Conservation (phyloP, 1,139 yeast genomes). For the Arxiozyma slooffiae region DNA sequence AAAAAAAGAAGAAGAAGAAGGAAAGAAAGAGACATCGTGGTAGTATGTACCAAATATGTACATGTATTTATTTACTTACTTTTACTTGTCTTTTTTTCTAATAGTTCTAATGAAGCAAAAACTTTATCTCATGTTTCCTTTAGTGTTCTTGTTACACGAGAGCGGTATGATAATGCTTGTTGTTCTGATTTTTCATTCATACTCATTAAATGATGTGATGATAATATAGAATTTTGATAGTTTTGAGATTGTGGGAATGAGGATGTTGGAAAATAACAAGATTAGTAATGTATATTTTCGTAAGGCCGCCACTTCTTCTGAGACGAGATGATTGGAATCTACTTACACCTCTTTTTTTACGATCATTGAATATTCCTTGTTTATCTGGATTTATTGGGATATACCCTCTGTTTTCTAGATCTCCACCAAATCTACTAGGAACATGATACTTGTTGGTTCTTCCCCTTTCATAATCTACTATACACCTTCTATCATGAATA, state of each 20-base stretch:
- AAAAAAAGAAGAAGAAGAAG: no score
- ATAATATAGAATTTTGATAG: background rate
- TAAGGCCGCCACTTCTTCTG: background rate
- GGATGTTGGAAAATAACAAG: background rate
- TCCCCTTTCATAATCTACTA: slow-evolving; percentile 82
- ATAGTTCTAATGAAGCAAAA: background rate
- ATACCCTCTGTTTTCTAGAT: slow-evolving; percentile 56
- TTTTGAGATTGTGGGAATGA: background rate
- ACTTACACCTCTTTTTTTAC: background rate
- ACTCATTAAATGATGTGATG: background rate
- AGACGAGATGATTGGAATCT: background rate
- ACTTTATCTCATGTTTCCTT: background rate
- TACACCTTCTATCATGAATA: slow-evolving; percentile 43
- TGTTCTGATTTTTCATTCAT: background rate
- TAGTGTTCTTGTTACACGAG: slow-evolving; percentile 33
- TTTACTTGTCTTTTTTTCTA: background rate
- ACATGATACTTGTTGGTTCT: slow-evolving; percentile 67
- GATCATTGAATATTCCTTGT: background rate
- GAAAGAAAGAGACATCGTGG: no score
- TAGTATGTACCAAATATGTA: no score
- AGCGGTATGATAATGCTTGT: background rate
- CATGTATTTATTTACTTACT: no score
- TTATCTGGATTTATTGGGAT: background rate
- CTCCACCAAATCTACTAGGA: slow-evolving; percentile 72
- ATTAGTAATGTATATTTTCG: background rate